phyloP scores from a whole-genome alignment of 2,329 filamentous ascomycete species.

The Aspergillus sergii region DNA sequence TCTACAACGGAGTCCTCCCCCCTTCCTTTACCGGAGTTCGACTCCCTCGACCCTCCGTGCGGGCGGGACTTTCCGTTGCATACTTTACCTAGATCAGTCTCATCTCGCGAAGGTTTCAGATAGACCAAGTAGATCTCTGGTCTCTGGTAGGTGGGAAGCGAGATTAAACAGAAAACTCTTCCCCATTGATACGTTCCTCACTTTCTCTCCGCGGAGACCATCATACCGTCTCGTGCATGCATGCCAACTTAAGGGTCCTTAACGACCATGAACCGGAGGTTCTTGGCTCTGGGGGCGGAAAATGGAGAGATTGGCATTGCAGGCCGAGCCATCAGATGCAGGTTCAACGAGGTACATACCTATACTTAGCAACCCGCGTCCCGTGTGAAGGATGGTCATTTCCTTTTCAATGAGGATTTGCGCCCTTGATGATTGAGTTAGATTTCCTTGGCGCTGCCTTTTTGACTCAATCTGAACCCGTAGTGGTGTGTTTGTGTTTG shows the following conservation, averaged over 20 bases:
- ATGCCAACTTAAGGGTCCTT: neutral
- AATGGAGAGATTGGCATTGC: neutral
- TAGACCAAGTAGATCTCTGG: neutral
- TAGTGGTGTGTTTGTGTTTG: neutral
- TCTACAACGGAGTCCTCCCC: neutral
- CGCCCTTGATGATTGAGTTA: neutral
- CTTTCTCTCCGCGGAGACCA: neutral
- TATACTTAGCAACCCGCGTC: neutral
- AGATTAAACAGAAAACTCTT: neutral
- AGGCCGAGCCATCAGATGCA: neutral
- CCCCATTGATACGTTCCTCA: neutral
- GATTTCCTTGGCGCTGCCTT: neutral
- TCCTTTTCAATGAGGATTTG: neutral
- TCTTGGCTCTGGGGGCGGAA: neutral
- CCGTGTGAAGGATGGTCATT: neutral
- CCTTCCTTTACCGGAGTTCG: neutral
- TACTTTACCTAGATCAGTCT: slow-evolving; percentile 1
- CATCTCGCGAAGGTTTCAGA: slow-evolving; percentile 2
- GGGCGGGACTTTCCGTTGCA: neutral
- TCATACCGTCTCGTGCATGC: neutral
- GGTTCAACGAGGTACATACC: neutral
- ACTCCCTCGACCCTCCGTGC: neutral
- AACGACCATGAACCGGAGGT: neutral
- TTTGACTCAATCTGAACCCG: neutral
- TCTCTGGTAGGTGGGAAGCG: neutral